Base-by-base conservation (phyloP, 495 filamentous ascomycete genomes). In the Penicillium cosmopolitanum region DNA sequence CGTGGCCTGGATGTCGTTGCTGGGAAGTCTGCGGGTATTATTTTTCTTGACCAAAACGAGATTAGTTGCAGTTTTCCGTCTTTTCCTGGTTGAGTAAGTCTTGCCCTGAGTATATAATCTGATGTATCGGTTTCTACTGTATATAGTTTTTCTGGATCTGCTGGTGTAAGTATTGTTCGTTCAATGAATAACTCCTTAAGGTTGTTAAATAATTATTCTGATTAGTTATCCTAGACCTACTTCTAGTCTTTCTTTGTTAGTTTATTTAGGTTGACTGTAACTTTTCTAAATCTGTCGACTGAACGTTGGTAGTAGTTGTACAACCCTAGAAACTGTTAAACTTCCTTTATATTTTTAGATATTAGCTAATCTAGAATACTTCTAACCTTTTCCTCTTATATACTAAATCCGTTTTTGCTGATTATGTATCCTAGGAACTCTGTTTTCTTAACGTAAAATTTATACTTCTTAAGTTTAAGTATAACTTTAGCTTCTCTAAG, bases 1-100 rank as follows among this genome's bases (percentile, higher is more conserved):
- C 34, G 50, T 73, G 62, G 60, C 12, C 36, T 11, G 64, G 66
- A 18, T 78, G 74, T 47, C 16, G 6, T 4, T 78, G 86, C 51
- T 38, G 56, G 23, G 15, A 57, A 18, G 62, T 43, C n/a, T 2
- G 63, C 66, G 1, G 60, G 53, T 9, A 23, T 60, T 15, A 71
- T 51, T 21, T 63, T 73, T 40, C 58, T 65, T 1, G 61, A 76
- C 43, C 50, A 66, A 51, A 62, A 77, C 10, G 58, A 58, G 11
- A 65, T 52, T 33, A 61, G 66, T 9, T 44, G 47, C 40, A 43
- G 43, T 43, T 38, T 0, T 47, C 42, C 12, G 19, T 57, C 16
- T 0, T 1, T 3, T 5, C 58, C 25, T 8, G 16, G n/a, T 33
- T 69, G 28, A 0, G 33, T 55, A 21, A 71, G 53, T 25, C 48